Percentiles rank a stretch among this genome's conserved stretches.
These are phyloP conservation scores for Phytophthora europaea DNA, from an alignment of 352 stramenopile species.

Conservation along the genomic window DNA sequence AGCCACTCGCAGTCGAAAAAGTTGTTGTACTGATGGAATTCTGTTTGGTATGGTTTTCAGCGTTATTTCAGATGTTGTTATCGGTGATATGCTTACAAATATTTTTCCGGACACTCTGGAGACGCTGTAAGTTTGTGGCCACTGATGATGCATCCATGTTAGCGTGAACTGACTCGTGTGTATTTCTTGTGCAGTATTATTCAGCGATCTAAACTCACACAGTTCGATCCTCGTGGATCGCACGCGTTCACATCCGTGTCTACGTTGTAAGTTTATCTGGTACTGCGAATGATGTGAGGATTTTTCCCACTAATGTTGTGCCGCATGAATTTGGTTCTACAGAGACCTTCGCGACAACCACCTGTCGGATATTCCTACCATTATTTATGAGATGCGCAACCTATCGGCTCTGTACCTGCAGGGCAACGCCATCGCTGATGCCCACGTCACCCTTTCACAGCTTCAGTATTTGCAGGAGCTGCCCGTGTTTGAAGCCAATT, in stretches of 20 bases:
- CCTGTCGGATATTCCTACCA: slow-evolving; percentile 66
- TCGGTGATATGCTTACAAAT: slow-evolving; percentile 72
- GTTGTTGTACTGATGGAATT: slow-evolving; percentile 5
- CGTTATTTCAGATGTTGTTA: slow-evolving; percentile 65
- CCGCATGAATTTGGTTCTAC: not conserved
- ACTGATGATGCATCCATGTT: not conserved
- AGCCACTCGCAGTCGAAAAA: no score
- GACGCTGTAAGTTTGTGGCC: slow-evolving; percentile 54
- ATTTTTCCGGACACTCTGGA: slow-evolving; percentile 70
- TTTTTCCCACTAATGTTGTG: not conserved
- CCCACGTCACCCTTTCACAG: slow-evolving; percentile 62
- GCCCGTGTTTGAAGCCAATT: slow-evolving; percentile 53
- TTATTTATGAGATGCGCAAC: slow-evolving; percentile 75
- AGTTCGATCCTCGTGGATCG: slow-evolving; percentile 67
- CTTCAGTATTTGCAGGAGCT: slow-evolving; percentile 68
- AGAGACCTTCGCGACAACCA: slow-evolving; percentile 78
- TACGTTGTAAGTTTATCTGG: slow-evolving; percentile 56
- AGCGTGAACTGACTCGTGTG: not conserved
- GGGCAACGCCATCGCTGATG: slow-evolving; percentile 61
- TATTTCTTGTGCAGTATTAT: slow-evolving; percentile 56
- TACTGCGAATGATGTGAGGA: not conserved
- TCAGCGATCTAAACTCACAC: slow-evolving; percentile 60
- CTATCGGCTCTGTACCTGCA: slow-evolving; percentile 64
- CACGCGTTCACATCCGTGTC: slow-evolving; percentile 56
- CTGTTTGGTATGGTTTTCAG: slow-evolving; percentile 16